Percentiles rank a stretch among this genome's conserved stretches.
These are phyloP conservation scores for Aureobasidium zeae DNA, from an alignment of 2,329 filamentous ascomycete genomes.

Conservation along the genomic window DNA sequence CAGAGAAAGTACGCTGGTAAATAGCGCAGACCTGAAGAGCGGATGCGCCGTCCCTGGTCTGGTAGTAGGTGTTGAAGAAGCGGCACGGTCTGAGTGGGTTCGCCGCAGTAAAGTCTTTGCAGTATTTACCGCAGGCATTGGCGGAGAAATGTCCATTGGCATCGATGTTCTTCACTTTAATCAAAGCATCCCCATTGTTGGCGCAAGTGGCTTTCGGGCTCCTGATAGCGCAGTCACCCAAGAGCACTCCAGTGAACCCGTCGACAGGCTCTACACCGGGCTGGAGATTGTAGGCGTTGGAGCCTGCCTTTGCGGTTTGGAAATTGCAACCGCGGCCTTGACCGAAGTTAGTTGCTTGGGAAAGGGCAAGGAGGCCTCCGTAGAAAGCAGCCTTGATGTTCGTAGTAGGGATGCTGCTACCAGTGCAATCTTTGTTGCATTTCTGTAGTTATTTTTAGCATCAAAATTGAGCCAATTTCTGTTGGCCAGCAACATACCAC, in stretches of 20 bases:
- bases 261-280: constrained; percentile 8
- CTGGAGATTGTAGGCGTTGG: constrained; percentile 29
- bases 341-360: constrained; percentile 28
- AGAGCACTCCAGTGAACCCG: neutral
- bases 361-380: constrained; percentile 23
- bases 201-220: neutral
- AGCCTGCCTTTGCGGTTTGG: constrained; percentile 35
- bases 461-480: too few species aligned
- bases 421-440: too few species aligned
- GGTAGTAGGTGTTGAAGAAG: constrained; percentile 29
- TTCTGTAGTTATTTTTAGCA: too few species aligned
- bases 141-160: constrained; percentile 10
- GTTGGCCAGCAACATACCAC: too few species aligned
- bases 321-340: constrained; percentile 28
- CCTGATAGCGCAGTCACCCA: neutral
- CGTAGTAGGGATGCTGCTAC: too few species aligned
- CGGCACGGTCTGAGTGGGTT: constrained; percentile 15
- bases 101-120: neutral
- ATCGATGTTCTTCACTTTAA: constrained; percentile 8
- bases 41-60: constrained; percentile 27
- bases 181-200: neutral
- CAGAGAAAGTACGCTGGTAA: constrained; percentile 20
- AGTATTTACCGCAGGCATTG: constrained; percentile 11
- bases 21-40: constrained; percentile 30
- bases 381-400: constrained; percentile 30